A percentile compares a stretch with the other conserved stretches of the same genome.
phyloP scores from a whole-genome alignment of 1,284 basidiomycete genomes.

The Vanrija sp. region DNA sequence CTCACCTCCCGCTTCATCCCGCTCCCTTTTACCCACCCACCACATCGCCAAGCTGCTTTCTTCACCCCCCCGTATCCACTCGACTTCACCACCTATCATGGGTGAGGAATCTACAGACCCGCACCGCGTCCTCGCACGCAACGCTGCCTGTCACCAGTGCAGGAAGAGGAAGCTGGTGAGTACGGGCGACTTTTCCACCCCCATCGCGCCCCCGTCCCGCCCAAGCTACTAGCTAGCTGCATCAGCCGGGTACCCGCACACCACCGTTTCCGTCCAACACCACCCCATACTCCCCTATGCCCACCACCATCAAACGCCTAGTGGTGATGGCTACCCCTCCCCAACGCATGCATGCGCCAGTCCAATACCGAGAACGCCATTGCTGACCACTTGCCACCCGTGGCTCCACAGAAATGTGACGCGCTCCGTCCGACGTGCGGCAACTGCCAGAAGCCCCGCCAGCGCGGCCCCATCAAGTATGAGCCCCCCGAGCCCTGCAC shows the following conservation, averaged over 20 bases:
- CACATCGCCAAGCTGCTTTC: background rate
- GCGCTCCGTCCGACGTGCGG: conserved; percentile 36
- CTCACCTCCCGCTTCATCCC: background rate
- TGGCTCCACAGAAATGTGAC: conserved; percentile 39
- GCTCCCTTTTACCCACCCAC: background rate
- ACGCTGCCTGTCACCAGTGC: conserved; percentile 44
- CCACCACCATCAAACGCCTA: background rate
- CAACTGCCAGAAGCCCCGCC: conserved; percentile 37
- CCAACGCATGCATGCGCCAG: background rate
- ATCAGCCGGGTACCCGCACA: too few species aligned
- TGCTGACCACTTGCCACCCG: background rate
- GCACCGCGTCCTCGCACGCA: conserved; percentile 33
- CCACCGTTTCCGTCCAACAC: too few species aligned
- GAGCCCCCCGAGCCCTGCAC: conserved; percentile 29
- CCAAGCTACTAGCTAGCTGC: too few species aligned
- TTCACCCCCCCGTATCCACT: background rate
- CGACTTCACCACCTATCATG: conserved; percentile 1
- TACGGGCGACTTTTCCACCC: background rate
- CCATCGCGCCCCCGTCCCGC: too few species aligned
- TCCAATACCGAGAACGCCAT: background rate
- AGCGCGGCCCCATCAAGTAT: conserved; percentile 23
- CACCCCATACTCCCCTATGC: too few species aligned
- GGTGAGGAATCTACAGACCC: conserved; percentile 9
- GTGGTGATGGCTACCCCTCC: background rate
- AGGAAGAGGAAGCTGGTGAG: conserved; percentile 38